phyloP scores from a whole-genome alignment of 495 filamentous ascomycete genomes.

The Aspergillus hancockii region DNA sequence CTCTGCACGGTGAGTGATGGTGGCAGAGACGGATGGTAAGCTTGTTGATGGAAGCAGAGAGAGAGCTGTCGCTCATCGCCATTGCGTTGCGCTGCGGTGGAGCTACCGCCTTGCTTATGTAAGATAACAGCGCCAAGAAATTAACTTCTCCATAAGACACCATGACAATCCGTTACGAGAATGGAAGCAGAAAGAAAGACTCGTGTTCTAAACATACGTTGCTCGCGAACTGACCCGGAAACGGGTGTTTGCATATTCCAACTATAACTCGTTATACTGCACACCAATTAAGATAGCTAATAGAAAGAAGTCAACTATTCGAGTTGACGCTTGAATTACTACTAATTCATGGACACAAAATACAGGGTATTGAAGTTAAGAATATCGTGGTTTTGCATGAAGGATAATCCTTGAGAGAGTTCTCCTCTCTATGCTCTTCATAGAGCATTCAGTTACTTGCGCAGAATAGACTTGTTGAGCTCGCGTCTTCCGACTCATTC shows the following conservation, averaged over 20 bases:
- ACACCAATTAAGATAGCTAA: no score
- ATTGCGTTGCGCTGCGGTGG: constrained; percentile 34
- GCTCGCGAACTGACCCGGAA: no score
- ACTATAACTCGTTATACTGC: no score
- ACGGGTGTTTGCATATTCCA: no score
- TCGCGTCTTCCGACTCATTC: constrained; percentile 12
- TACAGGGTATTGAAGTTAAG: not conserved
- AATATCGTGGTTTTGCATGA: not conserved
- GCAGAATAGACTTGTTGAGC: constrained; percentile 38
- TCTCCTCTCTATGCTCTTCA: not conserved
- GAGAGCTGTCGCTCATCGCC: constrained; percentile 30
- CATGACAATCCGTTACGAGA: no score
- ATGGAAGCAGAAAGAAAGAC: no score
- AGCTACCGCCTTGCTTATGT: constrained; percentile 43
- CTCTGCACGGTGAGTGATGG: constrained; percentile 34
- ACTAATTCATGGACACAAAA: not conserved
- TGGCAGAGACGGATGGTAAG: constrained; percentile 34
- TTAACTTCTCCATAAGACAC: not conserved
- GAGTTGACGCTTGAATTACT: not conserved
- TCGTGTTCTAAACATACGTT: no score
- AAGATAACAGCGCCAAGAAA: constrained; percentile 30
- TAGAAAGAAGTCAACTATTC: no score
- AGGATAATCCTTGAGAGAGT: not conserved
- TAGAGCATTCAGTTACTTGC: constrained; percentile 3
- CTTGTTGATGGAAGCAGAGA: constrained; percentile 45